A percentile compares a stretch with the other conserved stretches of the same genome.
Conservation (phyloP, 2,329 filamentous ascomycete genomes). For the Epicoccum nigrum region DNA sequence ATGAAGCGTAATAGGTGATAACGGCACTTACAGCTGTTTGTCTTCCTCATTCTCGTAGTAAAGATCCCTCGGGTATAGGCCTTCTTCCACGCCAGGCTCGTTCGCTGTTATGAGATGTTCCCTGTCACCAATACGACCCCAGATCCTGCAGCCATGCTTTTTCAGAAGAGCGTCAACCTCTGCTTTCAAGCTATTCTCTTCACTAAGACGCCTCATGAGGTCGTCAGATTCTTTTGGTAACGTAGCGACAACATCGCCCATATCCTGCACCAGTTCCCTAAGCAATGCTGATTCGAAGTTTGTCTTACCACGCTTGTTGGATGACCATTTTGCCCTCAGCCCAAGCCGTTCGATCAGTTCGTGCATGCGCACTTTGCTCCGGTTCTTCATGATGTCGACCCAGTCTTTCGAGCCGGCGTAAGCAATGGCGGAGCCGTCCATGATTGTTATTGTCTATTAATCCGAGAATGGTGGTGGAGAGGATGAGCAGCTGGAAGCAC, state of each 20-base stretch:
- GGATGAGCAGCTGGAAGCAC: neutral
- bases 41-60: slow-evolving; percentile 43
- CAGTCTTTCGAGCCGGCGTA: slow-evolving; percentile 45
- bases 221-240: slow-evolving; percentile 45
- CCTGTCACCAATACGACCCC: slow-evolving; percentile 39
- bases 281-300: slow-evolving; percentile 46
- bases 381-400: slow-evolving; percentile 47
- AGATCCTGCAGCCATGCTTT: slow-evolving; percentile 42
- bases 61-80: slow-evolving; percentile 40
- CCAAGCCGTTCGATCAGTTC: slow-evolving; percentile 46
- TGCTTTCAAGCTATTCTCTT: slow-evolving; percentile 36
- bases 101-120: slow-evolving; percentile 43
- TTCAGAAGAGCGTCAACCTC: slow-evolving; percentile 39
- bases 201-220: slow-evolving; percentile 35
- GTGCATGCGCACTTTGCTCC: slow-evolving; percentile 45
- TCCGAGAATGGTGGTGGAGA: slow-evolving; percentile 2
- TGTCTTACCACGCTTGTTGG: slow-evolving; percentile 47
- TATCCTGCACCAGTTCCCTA: slow-evolving; percentile 43
- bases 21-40: slow-evolving; percentile 33
- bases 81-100: slow-evolving; percentile 40
- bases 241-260: slow-evolving; percentile 40
- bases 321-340: slow-evolving; percentile 45
- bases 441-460: slow-evolving; percentile 19
- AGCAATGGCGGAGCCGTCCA: slow-evolving; percentile 35
- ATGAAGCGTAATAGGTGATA: neutral